Evolutionary conservation across 768 basidiomycete species (phyloP).

Genomic region (Crucibulum laeve): DNA sequence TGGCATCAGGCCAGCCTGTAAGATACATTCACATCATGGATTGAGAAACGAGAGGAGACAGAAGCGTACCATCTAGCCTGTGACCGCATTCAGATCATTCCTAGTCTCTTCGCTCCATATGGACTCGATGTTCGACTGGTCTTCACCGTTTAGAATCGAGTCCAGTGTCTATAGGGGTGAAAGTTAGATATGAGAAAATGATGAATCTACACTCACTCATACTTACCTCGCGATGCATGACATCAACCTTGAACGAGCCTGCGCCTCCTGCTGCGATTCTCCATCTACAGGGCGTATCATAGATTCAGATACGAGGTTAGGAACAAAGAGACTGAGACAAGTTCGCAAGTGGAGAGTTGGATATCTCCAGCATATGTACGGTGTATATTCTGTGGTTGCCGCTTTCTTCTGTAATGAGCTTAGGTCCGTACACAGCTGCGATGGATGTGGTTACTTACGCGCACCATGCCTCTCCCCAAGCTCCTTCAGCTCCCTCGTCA

Average conservation of each 20-base stretch:
- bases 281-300: slow-evolving; percentile 28
- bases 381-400: slow-evolving; percentile 33
- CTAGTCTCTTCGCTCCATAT: slow-evolving; percentile 41
- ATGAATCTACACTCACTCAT: not conserved
- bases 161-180: slow-evolving; percentile 46
- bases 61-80: slow-evolving; percentile 42
- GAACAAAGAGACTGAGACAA: slow-evolving; percentile 10
- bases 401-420: not conserved
- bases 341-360: slow-evolving; percentile 47
- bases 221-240: slow-evolving; percentile 49
- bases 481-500: slow-evolving; percentile 24
- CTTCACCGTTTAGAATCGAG: slow-evolving; percentile 38
- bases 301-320: too few relatives aligned
- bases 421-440: not conserved
- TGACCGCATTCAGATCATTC: slow-evolving; percentile 45
- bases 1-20: slow-evolving; percentile 55
- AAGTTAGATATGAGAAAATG: not conserved
- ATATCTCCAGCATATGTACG: slow-evolving; percentile 52
- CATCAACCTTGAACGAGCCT: slow-evolving; percentile 49
- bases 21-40: not conserved
- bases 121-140: slow-evolving; percentile 46
- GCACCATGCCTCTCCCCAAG: slow-evolving; percentile 22
- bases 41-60: not conserved
- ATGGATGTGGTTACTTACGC: slow-evolving; percentile 13
- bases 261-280: slow-evolving; percentile 38